A percentile compares a stretch with the other conserved stretches of the same genome.
Conservation (phyloP, 441 rosid species). For the Theobroma grandiflorum region DNA sequence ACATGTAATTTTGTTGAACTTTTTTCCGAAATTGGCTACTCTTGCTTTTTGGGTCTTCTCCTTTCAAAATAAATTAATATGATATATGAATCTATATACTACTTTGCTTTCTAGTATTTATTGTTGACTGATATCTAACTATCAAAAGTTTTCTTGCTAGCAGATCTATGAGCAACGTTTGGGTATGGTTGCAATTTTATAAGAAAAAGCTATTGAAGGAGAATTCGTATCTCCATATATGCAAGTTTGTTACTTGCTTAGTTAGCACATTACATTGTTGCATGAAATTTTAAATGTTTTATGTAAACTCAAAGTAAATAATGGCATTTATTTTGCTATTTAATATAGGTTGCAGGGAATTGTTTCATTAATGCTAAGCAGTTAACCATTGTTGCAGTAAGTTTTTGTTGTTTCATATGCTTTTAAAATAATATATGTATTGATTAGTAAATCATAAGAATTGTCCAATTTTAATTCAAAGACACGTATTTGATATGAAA, state of each 20-base stretch:
- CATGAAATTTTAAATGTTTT: background rate
- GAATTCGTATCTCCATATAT: constrained; percentile 73
- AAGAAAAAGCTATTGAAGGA: constrained; percentile 87
- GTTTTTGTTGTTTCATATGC: constrained; percentile 33
- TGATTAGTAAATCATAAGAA: constrained; percentile 1
- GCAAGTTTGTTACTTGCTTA: constrained; percentile 64
- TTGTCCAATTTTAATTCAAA: background rate
- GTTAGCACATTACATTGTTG: background rate
- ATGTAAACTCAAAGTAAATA: background rate
- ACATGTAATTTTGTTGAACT: background rate
- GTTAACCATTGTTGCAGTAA: constrained; percentile 84
- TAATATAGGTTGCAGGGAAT: constrained; percentile 69
- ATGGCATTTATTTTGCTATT: constrained; percentile 21
- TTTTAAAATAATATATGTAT: constrained; percentile 12
- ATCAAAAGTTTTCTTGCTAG: constrained; percentile 29
- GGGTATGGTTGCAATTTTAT: constrained; percentile 80
- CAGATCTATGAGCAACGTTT: constrained; percentile 90
- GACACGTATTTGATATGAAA: background rate
- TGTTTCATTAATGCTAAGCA: constrained; percentile 72
- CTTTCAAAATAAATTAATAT: background rate
- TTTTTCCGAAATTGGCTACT: background rate
- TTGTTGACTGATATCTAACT: constrained; percentile 1
- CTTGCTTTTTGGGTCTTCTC: background rate
- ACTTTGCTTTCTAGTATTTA: constrained; percentile 4
- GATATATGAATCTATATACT: background rate